Base-by-base conservation (phyloP, 2,329 filamentous ascomycete genomes). In the Trichophyton verrucosum region DNA sequence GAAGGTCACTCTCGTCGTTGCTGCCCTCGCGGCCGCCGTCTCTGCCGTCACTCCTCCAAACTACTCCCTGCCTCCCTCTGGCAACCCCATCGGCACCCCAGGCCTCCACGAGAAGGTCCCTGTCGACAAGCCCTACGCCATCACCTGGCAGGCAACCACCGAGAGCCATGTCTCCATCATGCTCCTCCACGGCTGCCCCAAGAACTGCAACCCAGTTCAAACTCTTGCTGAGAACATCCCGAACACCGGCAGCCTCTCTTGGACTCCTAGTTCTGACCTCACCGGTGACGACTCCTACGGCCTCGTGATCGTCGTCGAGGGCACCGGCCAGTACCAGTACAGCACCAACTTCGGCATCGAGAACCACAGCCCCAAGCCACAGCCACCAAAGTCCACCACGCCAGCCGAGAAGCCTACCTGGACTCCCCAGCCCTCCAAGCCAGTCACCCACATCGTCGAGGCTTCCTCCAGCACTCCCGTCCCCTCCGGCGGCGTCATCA, bases 341-440 rank as follows among this genome's bases (percentile, higher is more conserved):
- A 80, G 79, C 49, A 81, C 80, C 62, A 82, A 85, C 71, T 85
- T 85, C 75, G 83, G 83, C 67, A 77, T 86, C 74, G 61, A 69
- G 60, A 72, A 72, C 66, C 60, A 68, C 49, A 7, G 27, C 27
- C 62, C 63, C 47, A 59, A 58, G 58, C 47, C 17, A 58, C 38
- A 38, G 57, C 61, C 55, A 63, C n/a, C 49, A 17, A 17, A 61
- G 38, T 42, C 60, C n/a, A 13, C 20, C 27, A n/a, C 3, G 40
- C 40, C 40, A n/a, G n/a, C n/a, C 4, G 40, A 44, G n/a, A 44
- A 44, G 40, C 47, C 65, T 24, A 44, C 65, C 38, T 40, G 62
- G 30, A 60, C 59, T 13, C 33, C 22, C 60, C 58, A 36, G 49
- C 53, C 38, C 11, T 20, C 59, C 7, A 15, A 51, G 15, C 61